phyloP scores from a whole-genome alignment of 2,329 filamentous ascomycete species.

The Decorospora gaudefroyi region DNA sequence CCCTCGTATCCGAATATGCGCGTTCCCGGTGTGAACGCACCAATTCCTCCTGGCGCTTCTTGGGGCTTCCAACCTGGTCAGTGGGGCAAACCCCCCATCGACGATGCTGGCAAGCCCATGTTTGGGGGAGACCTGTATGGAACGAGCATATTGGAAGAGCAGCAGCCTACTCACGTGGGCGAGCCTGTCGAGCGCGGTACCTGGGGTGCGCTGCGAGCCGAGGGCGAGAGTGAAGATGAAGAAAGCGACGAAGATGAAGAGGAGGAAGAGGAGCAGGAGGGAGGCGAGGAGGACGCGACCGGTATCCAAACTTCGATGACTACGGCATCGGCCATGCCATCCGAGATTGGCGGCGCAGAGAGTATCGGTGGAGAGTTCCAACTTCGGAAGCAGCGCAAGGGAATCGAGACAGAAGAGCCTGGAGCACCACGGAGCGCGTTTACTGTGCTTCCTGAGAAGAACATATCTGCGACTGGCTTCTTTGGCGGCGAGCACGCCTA shows the following conservation, averaged over 20 bases:
- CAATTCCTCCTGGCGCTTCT: constrained; percentile 81
- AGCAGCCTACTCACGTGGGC: constrained; percentile 58
- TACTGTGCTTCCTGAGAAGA: constrained; percentile 85
- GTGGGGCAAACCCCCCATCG: constrained; percentile 93
- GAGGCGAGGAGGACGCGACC: constrained; percentile 57
- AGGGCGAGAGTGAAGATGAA: constrained; percentile 71
- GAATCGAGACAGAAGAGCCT: constrained; percentile 85
- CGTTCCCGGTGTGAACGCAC: constrained; percentile 91
- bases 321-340: constrained; percentile 76
- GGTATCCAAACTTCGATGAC: constrained; percentile 74
- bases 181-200: constrained; percentile 84
- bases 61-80: constrained; percentile 97
- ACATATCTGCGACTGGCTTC: constrained; percentile 85
- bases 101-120: constrained; percentile 87
- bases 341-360: constrained; percentile 75
- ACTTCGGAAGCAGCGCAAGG: constrained; percentile 77
- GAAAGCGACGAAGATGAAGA: constrained; percentile 63
- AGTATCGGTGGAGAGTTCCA: constrained; percentile 86
- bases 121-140: constrained; percentile 97
- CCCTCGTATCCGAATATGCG: constrained; percentile 95
- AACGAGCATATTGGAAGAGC: constrained; percentile 66
- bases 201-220: constrained; percentile 89
- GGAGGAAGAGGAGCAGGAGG: constrained; percentile 71
- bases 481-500: constrained; percentile 95
- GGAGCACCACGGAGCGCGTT: constrained; percentile 75